Percentiles rank a stretch among this genome's conserved stretches.
Conservation (phyloP, 495 filamentous ascomycete genomes). For the Lepidopterella palustris region DNA sequence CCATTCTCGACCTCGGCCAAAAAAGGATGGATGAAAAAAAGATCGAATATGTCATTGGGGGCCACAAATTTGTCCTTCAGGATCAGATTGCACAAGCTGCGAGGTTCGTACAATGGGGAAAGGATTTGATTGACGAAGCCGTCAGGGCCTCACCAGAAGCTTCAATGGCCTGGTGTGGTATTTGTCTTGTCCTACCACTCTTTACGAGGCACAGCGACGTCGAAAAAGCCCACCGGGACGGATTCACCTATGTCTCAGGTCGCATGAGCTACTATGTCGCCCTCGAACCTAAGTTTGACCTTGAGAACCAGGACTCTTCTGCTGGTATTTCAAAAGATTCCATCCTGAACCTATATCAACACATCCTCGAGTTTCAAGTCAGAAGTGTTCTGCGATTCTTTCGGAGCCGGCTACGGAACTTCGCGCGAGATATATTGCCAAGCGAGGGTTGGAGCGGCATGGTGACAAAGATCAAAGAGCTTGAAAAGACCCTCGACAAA, state of each 20-base stretch:
- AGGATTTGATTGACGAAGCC: slow-evolving; percentile 22
- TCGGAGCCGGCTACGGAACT: not conserved
- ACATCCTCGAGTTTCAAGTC: slow-evolving; percentile 30
- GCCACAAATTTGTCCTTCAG: slow-evolving; percentile 20
- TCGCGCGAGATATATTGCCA: not conserved
- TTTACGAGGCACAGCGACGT: slow-evolving; percentile 23
- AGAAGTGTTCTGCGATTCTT: slow-evolving; percentile 30
- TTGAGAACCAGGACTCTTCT: not conserved
- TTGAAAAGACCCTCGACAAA: not conserved
- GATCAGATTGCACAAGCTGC: slow-evolving; percentile 20
- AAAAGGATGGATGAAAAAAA: slow-evolving; percentile 11
- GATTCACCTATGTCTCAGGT: slow-evolving; percentile 28
- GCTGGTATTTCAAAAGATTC: not conserved
- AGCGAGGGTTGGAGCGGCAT: not conserved
- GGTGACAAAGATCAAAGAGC: not conserved
- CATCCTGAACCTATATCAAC: slow-evolving; percentile 26
- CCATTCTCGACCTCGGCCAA: slow-evolving; percentile 12
- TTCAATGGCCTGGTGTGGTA: slow-evolving; percentile 27
- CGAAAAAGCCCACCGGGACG: slow-evolving; percentile 22
- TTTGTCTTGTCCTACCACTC: slow-evolving; percentile 30
- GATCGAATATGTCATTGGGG: slow-evolving; percentile 17
- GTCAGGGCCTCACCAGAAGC: slow-evolving; percentile 26
- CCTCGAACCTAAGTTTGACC: slow-evolving; percentile 25
- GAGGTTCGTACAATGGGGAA: slow-evolving; percentile 11
- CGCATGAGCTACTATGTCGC: slow-evolving; percentile 27